Conservation (phyloP, 768 basidiomycete species). For the Boletus speciosus region DNA sequence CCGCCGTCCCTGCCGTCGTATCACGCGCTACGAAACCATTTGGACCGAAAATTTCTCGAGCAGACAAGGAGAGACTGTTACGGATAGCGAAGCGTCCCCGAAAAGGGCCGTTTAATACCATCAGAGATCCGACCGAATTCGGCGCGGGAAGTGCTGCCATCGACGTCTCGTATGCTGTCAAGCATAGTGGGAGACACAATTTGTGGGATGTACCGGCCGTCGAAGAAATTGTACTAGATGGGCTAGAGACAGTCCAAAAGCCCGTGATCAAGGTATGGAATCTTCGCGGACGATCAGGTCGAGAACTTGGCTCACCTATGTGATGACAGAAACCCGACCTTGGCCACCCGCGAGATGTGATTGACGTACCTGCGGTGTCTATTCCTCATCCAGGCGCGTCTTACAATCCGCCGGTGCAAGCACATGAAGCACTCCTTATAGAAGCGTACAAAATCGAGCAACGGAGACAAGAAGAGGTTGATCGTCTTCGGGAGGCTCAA, state of each 20-base stretch:
- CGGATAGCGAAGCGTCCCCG: conserved; percentile 71
- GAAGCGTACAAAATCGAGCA: conserved; percentile 67
- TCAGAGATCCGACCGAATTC: conserved; percentile 65
- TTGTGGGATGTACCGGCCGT: conserved; percentile 46
- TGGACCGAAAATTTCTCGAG: conserved; percentile 44
- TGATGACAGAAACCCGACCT: conserved; percentile 46
- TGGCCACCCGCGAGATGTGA: conserved; percentile 45
- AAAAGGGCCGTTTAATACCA: conserved; percentile 68
- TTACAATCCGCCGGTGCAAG: conserved; percentile 79
- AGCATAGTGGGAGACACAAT: conserved; percentile 63
- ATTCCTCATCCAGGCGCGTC: conserved; percentile 81
- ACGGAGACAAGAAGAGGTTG: conserved; percentile 49
- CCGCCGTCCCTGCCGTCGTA: conserved; percentile 80
- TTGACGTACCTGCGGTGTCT: conserved; percentile 61
- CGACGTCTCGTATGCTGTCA: conserved; percentile 66
- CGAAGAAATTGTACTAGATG: conserved; percentile 40
- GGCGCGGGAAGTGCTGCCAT: conserved; percentile 62
- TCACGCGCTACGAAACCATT: conserved; percentile 43
- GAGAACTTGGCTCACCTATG: not conserved
- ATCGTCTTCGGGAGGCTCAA: conserved; percentile 51
- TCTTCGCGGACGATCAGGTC: not conserved
- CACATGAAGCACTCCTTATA: conserved; percentile 68
- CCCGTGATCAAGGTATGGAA: conserved; percentile 51
- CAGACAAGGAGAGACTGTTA: conserved; percentile 73
- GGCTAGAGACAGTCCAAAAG: conserved; percentile 36